Base-by-base conservation (phyloP, 1,284 basidiomycete species). In the Trametes hirsuta region DNA sequence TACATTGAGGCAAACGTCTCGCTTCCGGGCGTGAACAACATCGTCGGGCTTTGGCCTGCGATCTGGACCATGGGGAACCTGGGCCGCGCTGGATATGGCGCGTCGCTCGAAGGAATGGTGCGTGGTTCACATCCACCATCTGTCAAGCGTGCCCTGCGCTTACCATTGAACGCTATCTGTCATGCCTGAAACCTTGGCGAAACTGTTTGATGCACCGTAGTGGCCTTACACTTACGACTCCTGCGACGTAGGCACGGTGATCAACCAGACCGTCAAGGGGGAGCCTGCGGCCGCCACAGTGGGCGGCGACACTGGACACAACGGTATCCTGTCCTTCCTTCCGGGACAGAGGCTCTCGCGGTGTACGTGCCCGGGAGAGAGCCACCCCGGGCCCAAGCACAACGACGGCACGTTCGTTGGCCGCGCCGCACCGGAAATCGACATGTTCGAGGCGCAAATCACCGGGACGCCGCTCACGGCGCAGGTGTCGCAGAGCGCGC, bases 341-440 rank as follows among this genome's bases (percentile, higher is more conserved):
- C 87, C 87, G 1, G 94, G 94, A 8, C 94, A 96, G 73, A 83
- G 91, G 30, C 78, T 96, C 2, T 93, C 90, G 63, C 77, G 80
- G 51, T 88, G 81, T 73, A 93, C 91, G 0, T 94, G 92, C 69
- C 69, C 76, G 0, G 82, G 83, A 34, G 84, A 90, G 64, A 76
- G 71, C 45, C 92, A 94, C 69, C 92, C 92, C 0, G 92, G 93
- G 0, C 92, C 93, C 3, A 82, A 80, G 59, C 74, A 76, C 24
- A 47, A 68, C 4, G 71, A 76, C 39, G 75, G 90, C 40, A 79
- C 84, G 2, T 92, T 82, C 67, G 85, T 90, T 2, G 92, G 91
- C 3, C 78, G 91, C 39, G 78, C 84, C 0, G 88, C 91, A 2
- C 91, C 91, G 0, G 90, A 93, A 71, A 91, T 93, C 62, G 89